Base-by-base conservation (phyloP, 148 eudicot species). In the Amaranthus cruentus region DNA sequence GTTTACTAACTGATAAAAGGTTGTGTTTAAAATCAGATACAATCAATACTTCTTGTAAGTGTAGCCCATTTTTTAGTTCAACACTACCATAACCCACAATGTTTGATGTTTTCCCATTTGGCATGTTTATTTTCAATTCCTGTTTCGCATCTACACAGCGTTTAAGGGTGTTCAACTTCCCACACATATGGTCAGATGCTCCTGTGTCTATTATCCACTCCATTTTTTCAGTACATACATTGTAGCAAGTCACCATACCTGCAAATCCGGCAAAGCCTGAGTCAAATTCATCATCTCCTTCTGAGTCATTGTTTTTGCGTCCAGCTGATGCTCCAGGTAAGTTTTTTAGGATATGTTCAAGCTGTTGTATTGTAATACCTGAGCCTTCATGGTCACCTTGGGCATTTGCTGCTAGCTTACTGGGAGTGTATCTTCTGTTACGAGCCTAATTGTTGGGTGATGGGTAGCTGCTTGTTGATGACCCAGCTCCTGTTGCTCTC, bases 101-200 rank as follows among this genome's bases (percentile, higher is more conserved):
- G 0, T 0, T 2, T 0, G 64, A 8, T 0, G 52, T 47, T 3
- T 71, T 13, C 0, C 63, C 64, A 8, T 14, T 69, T 2, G 60
- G 47, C 0, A 53, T 47, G 11, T 42, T 69, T 3, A 69, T 69
- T 7, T 6, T 69, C 5, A 8, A 48, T 5, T n/a, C 4, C 12
- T 42, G 9, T 38, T 4, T 42, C 4, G 44, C 1, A 5, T n/a
- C 9, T 0, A 1, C 8, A 14, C 2, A 0, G 0, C 3, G 13
- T 44, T 2, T 7, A 1, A 13, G 14, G 0, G 3, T 1, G 0
- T 14, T 42, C 0, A 70, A 42, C 0, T 9, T 2, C 0, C 13
- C 49, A 38, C 0, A 44, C 75, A 72, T 72, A 6, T 72, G 75
- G 6, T 72, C 7, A 1, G 55, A 7, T 2, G 75, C 75, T 0